Base-by-base conservation (phyloP, 1,284 basidiomycete species). In the Puccinia novopanici region DNA sequence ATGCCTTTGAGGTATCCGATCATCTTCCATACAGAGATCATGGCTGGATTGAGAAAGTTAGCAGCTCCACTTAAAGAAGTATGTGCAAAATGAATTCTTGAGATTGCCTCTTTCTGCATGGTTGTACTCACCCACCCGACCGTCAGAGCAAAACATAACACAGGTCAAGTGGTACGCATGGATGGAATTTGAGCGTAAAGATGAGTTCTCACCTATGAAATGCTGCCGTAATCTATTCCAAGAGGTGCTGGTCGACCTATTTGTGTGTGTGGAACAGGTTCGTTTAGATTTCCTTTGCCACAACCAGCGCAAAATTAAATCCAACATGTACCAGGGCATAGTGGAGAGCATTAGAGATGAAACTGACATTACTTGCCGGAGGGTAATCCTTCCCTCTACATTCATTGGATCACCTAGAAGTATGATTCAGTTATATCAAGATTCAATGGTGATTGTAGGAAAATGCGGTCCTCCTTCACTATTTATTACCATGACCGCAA, bases 231-330 rank as follows among this genome's bases (percentile, higher is more conserved):
- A 50, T 48, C 84, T 89, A 0, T 86, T 89, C 50, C 87, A 88
- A 61, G 86, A 88, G 22, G 88, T 86, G 72, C 73, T 86, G 68
- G 85, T 85, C 0, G 86, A 87, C 82, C 81, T 82, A 24, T 87
- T n/a, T n/a, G n/a, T n/a, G n/a, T n/a, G n/a, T n/a, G n/a, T n/a
- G n/a, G n/a, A n/a, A n/a, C n/a, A n/a, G 85, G 85, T 85, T 34
- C 74, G 83, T 2, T 83, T 88, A 0, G 2, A 68, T 15, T 84
- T 82, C 80, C 40, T 85, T 6, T 82, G 80, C 3, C 45, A 76
- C 2, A 86, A 89, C 81, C 88, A 89, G 73, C 78, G 61, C 3
- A 57, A 48, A 22, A 30, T 72, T 3, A 54, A 54, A 34, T 24
- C 52, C 9, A 50, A 72, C 4, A 24, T 72, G 6, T 72, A 72